Base-by-base conservation (phyloP, 345 rosid genomes). In the Rhizophora mangle region DNA sequence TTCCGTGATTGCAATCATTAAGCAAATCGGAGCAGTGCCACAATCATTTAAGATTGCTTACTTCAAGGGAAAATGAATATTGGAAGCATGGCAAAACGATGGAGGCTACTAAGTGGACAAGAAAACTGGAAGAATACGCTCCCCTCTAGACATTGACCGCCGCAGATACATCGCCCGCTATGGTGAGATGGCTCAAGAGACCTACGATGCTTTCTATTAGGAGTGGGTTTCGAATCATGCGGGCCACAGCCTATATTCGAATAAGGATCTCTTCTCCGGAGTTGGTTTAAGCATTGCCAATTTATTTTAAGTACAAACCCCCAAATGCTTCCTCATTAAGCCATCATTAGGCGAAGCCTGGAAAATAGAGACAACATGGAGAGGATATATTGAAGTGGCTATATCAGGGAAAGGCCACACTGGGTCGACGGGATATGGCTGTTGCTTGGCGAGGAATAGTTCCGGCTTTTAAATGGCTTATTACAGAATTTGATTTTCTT, bases 401-500 rank as follows among this genome's bases (percentile, higher is more conserved):
- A 83, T 83, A 87, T 59, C 67, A 79, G 51, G 89, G 80, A 6
- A 83, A 83, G 74, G 73, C 72, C 1, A 53, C 36, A 65, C 47
- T 85, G 68, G 92, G 92, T 10, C 60, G 86, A 71, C 82, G 89
- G 69, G 88, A 82, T 64, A 82, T 82, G 6, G 72, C 78, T 3
- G 72, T 82, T 13, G 79, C 92, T 3, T 83, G 87, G 85, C 65
- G 86, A 68, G 86, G 86, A 55, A 79, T 85, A 11, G 64, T 83
- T 26, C 82, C 75, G 74, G 65, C 72, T 5, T 46, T 51, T 2
- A 89, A 85, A 74, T 81, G 86, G 60, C 68, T 62, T 71, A 75
- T 31, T 31, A 31, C 32, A 10, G 85, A 83, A 24, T 82, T 87
- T 7, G 78, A 85, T 43, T 76, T 71, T 6, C 76, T 79, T 1